phyloP scores from a whole-genome alignment of 805 yeast species.

The Nakazawaea pomicola region DNA sequence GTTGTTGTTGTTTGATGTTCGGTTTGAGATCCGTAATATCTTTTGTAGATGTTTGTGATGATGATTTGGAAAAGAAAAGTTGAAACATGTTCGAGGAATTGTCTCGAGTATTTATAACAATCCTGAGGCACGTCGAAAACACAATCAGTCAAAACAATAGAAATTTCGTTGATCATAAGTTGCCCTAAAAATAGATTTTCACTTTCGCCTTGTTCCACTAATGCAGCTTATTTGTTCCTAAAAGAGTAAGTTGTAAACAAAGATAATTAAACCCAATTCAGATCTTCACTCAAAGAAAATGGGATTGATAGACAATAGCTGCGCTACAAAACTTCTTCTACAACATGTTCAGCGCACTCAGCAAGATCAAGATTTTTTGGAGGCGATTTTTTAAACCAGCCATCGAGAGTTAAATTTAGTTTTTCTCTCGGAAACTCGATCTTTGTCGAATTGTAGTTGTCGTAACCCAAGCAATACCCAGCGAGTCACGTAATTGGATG shows the following conservation, averaged over 20 bases:
- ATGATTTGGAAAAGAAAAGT: too few relatives aligned
- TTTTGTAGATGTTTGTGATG: not conserved
- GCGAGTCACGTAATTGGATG: slow-evolving; percentile 4
- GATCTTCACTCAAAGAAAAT: slow-evolving; percentile 7
- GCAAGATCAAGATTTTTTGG: not conserved
- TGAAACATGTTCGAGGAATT: too few relatives aligned
- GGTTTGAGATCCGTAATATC: too few relatives aligned
- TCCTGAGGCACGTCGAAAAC: not conserved
- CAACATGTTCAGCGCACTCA: not conserved
- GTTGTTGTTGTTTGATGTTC: not conserved
- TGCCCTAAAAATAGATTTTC: slow-evolving; percentile 11
- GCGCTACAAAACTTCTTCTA: not conserved
- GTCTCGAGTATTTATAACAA: not conserved
- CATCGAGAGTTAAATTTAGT: too few relatives aligned
- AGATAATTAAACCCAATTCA: slow-evolving; percentile 18
- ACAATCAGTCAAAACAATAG: not conserved
- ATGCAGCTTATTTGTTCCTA: slow-evolving; percentile 9
- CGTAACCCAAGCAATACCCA: too few relatives aligned
- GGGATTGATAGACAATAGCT: slow-evolving; percentile 1
- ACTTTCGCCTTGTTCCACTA: not conserved
- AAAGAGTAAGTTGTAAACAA: slow-evolving; percentile 17
- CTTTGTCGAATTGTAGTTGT: too few relatives aligned
- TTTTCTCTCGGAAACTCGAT: too few relatives aligned
- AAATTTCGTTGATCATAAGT: not conserved
- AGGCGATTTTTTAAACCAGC: too few relatives aligned